A percentile compares a stretch with the other conserved stretches of the same genome.
These are phyloP conservation scores for Diversispora eburnea DNA, from an alignment of 192 early-diverging fungal species.

Conservation along the genomic window DNA sequence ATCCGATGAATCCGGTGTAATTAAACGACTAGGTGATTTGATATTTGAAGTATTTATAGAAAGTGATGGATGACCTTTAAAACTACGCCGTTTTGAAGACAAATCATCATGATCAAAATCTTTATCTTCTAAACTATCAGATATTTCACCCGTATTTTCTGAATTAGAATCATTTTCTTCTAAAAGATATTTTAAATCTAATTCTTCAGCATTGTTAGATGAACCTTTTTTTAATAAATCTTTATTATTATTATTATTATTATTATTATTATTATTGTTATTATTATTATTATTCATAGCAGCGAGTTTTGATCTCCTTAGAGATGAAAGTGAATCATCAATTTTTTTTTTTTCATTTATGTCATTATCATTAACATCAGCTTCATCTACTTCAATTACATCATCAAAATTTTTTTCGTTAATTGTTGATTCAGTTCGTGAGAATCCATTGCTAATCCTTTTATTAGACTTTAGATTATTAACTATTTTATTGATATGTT, in stretches of 20 bases:
- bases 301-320: not conserved
- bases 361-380: conserved; percentile 8
- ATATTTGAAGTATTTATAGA: conserved; percentile 12
- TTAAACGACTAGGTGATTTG: conserved; percentile 12
- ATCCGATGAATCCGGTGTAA: conserved; percentile 29
- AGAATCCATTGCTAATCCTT: conserved; percentile 8
- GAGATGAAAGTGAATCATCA: not conserved
- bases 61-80: not conserved
- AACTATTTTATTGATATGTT: conserved; percentile 25
- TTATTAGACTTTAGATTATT: conserved; percentile 19
- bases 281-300: not conserved
- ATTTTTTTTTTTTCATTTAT: conserved; percentile 12
- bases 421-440: not conserved
- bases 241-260: not conserved
- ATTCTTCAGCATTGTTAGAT: conserved; percentile 14
- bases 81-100: not conserved
- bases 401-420: conserved; percentile 5
- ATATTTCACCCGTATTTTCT: conserved; percentile 6
- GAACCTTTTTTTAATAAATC: not conserved
- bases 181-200: conserved; percentile 28
- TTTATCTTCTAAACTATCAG: conserved; percentile 5
- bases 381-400: conserved; percentile 4
- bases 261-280: not conserved
- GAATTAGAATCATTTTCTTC: conserved; percentile 29
- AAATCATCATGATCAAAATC: conserved; percentile 8